Conservation (phyloP, 1,284 basidiomycete species). For the Cystobasidiaceae sp. region DNA sequence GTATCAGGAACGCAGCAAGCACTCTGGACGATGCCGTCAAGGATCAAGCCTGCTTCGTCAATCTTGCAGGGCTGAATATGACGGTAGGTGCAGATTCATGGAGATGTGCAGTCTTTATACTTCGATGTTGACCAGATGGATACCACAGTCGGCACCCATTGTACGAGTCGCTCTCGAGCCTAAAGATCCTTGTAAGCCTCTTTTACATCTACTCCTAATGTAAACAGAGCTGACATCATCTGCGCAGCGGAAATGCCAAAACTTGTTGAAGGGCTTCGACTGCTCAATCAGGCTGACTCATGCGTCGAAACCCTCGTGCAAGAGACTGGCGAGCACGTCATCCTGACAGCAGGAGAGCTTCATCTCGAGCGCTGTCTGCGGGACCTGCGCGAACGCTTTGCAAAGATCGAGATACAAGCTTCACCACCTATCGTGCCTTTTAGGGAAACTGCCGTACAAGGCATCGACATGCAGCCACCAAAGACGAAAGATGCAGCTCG, state of each 20-base stretch:
- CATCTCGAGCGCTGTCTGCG: constrained; percentile 96
- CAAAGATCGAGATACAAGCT: constrained; percentile 82
- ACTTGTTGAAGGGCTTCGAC: constrained; percentile 76
- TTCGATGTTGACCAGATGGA: background rate
- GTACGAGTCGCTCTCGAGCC: constrained; percentile 95
- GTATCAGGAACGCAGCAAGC: constrained; percentile 46
- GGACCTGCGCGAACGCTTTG: constrained; percentile 91
- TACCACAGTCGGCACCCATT: constrained; percentile 69
- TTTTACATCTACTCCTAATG: background rate
- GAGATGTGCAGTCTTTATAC: constrained; percentile 44
- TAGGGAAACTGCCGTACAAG: constrained; percentile 86
- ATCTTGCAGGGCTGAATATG: constrained; percentile 71
- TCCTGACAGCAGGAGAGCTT: constrained; percentile 90
- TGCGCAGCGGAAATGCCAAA: constrained; percentile 78
- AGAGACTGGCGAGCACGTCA: constrained; percentile 95
- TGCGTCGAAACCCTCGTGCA: constrained; percentile 97
- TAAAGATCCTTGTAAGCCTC: constrained; percentile 56
- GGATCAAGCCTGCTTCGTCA: constrained; percentile 59
- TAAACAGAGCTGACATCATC: background rate
- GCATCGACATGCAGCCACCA: constrained; percentile 75
- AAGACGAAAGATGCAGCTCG: constrained; percentile 67
- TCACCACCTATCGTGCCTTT: constrained; percentile 97
- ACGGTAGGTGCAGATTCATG: too few species aligned
- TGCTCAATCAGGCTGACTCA: constrained; percentile 92
- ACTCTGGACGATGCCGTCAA: constrained; percentile 49